Evolutionary conservation across 176 grass and related monocot species (phyloP).

Genomic region (Cenchrus purpureus): DNA sequence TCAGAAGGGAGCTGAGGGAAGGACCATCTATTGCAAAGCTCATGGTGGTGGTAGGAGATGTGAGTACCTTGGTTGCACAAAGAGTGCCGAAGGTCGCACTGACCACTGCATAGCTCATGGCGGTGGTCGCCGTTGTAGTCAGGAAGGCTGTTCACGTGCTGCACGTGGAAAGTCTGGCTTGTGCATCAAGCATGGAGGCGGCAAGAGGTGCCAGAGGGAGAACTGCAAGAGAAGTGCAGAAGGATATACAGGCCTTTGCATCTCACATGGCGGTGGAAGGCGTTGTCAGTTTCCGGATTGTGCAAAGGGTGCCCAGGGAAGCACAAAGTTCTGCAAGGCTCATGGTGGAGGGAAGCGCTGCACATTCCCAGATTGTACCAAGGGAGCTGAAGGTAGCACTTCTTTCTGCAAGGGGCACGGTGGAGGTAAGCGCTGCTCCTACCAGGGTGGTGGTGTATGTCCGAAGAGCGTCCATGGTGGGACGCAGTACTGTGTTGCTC

Average conservation of each 20-base stretch:
- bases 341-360: constrained; percentile 90
- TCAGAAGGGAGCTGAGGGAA: constrained; percentile 83
- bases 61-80: constrained; percentile 73
- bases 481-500: constrained; percentile 69
- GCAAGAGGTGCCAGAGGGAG: constrained; percentile 72
- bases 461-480: constrained; percentile 74
- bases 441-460: constrained; percentile 70
- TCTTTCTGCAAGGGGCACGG: constrained; percentile 77
- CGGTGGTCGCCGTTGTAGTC: constrained; percentile 60
- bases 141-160: constrained; percentile 63
- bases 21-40: constrained; percentile 80
- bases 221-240: constrained; percentile 79
- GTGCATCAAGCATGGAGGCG: constrained; percentile 87
- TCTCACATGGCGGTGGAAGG: constrained; percentile 75
- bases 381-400: constrained; percentile 86
- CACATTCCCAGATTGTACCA: constrained; percentile 71
- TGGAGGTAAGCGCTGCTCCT: constrained; percentile 77
- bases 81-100: constrained; percentile 70
- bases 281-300: constrained; percentile 69
- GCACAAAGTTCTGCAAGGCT: constrained; percentile 78
- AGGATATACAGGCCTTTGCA: constrained; percentile 75
- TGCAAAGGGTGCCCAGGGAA: constrained; percentile 79
- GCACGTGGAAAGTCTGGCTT: constrained; percentile 83
- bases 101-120: constrained; percentile 79
- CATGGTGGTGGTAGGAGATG: constrained; percentile 81